Conservation (phyloP, 2,329 filamentous ascomycete species). For the Ophiobolus disseminans region DNA sequence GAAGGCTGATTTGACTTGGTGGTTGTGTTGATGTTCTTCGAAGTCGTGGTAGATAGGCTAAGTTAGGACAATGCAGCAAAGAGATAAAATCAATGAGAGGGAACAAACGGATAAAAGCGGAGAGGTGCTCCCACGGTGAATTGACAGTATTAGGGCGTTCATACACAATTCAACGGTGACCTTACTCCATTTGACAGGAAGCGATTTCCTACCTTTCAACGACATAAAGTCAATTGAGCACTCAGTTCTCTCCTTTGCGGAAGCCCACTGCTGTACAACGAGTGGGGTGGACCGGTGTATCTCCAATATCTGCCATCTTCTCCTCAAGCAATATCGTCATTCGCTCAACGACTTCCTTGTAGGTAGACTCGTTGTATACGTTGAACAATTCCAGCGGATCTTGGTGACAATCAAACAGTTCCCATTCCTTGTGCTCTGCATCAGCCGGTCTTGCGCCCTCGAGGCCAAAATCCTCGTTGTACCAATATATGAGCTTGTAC, state of each 20-base stretch:
- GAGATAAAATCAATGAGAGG: too few relatives aligned
- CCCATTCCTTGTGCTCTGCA: conserved; percentile 58
- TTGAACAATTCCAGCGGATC: conserved; percentile 58
- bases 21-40: too few relatives aligned
- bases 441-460: conserved; percentile 53
- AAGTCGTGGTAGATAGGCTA: too few relatives aligned
- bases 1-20: too few relatives aligned
- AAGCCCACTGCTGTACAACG: background rate
- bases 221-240: too few relatives aligned
- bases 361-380: conserved; percentile 46
- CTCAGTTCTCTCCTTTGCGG: background rate
- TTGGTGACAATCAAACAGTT: conserved; percentile 61
- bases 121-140: too few relatives aligned
- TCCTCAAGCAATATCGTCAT: conserved; percentile 44
- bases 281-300: conserved; percentile 46
- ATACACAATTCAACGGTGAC: too few relatives aligned
- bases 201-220: too few relatives aligned
- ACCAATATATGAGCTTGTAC: conserved; percentile 66
- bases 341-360: conserved; percentile 40
- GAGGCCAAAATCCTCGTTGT: conserved; percentile 58
- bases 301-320: conserved; percentile 63
- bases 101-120: too few relatives aligned
- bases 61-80: too few relatives aligned
- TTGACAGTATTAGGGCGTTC: too few relatives aligned
- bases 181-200: too few relatives aligned